phyloP scores from a whole-genome alignment of 2,329 filamentous ascomycete species.

The Penicillium hesseltinei region DNA sequence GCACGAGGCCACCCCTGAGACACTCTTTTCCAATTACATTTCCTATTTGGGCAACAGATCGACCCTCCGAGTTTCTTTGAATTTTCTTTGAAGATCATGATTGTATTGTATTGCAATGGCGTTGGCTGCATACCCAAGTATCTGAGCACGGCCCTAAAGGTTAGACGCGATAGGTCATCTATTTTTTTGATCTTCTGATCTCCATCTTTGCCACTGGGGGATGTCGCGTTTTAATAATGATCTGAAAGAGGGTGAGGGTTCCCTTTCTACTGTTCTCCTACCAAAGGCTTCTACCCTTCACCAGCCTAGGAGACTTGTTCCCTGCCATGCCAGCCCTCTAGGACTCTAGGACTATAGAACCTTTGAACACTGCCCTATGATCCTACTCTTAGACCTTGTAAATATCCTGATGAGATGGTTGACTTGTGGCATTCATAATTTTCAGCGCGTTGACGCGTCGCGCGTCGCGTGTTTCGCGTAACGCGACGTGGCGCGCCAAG shows the following conservation, averaged over 20 bases:
- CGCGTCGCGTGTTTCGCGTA: background rate
- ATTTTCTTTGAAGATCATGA: slow-evolving; percentile 2
- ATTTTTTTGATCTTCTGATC: background rate
- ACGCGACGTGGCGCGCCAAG: slow-evolving; percentile 4
- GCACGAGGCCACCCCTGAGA: slow-evolving; percentile 22
- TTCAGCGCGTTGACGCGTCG: background rate
- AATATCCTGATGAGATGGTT: background rate
- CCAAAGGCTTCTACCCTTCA: slow-evolving; percentile 8
- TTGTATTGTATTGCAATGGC: slow-evolving; percentile 7
- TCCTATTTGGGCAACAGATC: slow-evolving; percentile 11
- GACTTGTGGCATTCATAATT: background rate
- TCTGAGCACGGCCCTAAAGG: background rate
- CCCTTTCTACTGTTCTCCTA: background rate
- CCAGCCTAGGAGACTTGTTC: slow-evolving; percentile 13
- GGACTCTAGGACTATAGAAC: background rate
- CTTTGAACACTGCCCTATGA: background rate
- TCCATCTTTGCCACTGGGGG: slow-evolving; percentile 1
- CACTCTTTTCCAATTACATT: slow-evolving; percentile 15
- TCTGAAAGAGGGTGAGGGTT: slow-evolving; percentile 1
- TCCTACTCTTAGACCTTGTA: background rate
- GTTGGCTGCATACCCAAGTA: background rate
- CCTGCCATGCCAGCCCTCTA: slow-evolving; percentile 14
- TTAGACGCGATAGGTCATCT: background rate
- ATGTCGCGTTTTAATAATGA: slow-evolving; percentile 18
- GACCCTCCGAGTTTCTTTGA: background rate